Base-by-base conservation (phyloP, 495 filamentous ascomycete species). In the Xylaria grammica region DNA sequence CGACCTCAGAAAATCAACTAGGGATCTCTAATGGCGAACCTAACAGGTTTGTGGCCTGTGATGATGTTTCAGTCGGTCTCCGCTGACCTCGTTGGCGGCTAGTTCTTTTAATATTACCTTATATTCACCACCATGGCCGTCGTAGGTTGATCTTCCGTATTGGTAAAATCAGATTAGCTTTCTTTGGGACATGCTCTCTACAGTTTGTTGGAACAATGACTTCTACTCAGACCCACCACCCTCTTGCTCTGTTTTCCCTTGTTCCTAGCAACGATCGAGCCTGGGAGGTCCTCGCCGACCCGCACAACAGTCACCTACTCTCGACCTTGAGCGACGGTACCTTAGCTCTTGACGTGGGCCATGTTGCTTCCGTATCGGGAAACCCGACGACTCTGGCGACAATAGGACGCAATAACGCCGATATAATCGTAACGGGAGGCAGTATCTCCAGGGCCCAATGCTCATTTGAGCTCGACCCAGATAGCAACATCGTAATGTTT, bases 321-420 rank as follows among this genome's bases (percentile, higher is more conserved):
- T 65, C 66, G 15, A 19, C 6, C 1, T 5, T 11, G 6, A 11
- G 24, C 9, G 49, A 65, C n/a, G 55, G 36, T 22, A 4, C 9
- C 0, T n/a, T 3, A 9, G 66, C 38, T 13, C 49, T 68, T 19
- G 62, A 68, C 15, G 19, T 68, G 26, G 62, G 62, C 42, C 53
- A 65, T 9, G 32, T 51, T n/a, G 36, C 7, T 34, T 65, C 62
- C 1, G 27, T 13, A 1, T 55, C 62, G 22, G 45, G 34, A 5
- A 36, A 55, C 55, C 36, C 22, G 9, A 40, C 7, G 4, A 54
- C 51, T 7, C 63, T 68, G 19, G 60, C 55, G 5, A 65, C 32
- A 36, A 10, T 68, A 20, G 66, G 66, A 29, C 62, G 62, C 19
- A 36, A n/a, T n/a, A 19, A 57, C 24, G 45, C n/a, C 19, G 62